These are phyloP conservation scores for Moricandia arvensis DNA, from an alignment of 345 rosid genomes.

Conservation along the genomic window DNA sequence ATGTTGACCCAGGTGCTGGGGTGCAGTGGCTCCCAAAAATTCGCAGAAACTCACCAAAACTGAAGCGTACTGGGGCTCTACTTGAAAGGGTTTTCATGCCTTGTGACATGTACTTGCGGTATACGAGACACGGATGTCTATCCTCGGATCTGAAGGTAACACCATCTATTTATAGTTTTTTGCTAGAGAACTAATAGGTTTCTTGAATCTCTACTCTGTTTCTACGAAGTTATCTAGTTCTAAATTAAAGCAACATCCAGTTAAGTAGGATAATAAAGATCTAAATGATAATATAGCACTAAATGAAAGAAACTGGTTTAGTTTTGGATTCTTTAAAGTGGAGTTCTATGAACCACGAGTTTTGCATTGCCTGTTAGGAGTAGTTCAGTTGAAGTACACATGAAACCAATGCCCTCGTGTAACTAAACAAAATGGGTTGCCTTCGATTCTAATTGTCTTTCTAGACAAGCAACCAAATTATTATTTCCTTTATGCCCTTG, in stretches of 20 bases:
- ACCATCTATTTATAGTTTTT: background rate
- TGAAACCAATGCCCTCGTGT: background rate
- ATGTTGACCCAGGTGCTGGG: slow-evolving; percentile 99
- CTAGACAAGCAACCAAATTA: slow-evolving; percentile 5
- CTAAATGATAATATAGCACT: background rate
- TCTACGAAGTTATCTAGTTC: background rate
- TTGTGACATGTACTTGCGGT: slow-evolving; percentile 93
- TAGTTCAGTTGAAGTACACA: background rate
- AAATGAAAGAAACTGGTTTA: background rate
- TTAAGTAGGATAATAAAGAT: background rate
- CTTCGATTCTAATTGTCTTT: background rate
- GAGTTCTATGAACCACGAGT: too few relatives aligned
- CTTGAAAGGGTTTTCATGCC: slow-evolving; percentile 99
- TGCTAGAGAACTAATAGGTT: background rate
- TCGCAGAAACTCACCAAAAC: slow-evolving; percentile 78
- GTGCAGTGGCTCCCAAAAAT: slow-evolving; percentile 98
- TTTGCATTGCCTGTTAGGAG: background rate
- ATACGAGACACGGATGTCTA: slow-evolving; percentile 94
- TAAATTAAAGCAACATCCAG: background rate
- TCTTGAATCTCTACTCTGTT: background rate
- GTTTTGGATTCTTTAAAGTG: too few relatives aligned
- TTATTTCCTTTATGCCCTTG: slow-evolving; percentile 2
- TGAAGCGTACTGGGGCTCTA: slow-evolving; percentile 93
- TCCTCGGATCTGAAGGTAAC: slow-evolving; percentile 90
- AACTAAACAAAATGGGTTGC: background rate